Percentiles rank a stretch among this genome's conserved stretches.
Conservation (phyloP, 441 rosid genomes). For the Adansonia grandidieri region DNA sequence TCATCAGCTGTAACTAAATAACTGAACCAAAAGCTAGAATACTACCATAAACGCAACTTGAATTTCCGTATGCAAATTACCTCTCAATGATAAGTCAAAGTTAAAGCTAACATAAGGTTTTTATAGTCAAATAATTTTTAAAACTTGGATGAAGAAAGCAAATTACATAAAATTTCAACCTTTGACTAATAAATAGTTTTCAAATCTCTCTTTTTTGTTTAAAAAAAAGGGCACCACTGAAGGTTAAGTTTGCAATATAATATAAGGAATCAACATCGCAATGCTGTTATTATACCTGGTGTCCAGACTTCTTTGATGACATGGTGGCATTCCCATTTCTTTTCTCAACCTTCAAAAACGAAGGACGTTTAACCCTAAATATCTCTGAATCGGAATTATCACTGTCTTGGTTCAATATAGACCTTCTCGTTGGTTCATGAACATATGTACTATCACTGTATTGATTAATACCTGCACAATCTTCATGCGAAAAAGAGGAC, state of each 20-base stretch:
- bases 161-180: neutral
- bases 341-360: constrained; percentile 64
- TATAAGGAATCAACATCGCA: neutral
- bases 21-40: neutral
- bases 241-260: neutral
- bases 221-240: neutral
- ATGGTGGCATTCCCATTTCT: constrained; percentile 44
- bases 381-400: constrained; percentile 86
- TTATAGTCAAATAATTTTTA: neutral
- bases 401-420: constrained; percentile 47
- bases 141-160: neutral
- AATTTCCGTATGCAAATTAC: neutral
- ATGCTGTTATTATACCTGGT: constrained; percentile 48
- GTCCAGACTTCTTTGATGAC: constrained; percentile 46
- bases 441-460: constrained; percentile 15
- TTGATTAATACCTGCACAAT: constrained; percentile 30
- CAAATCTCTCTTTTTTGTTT: neutral
- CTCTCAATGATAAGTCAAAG: neutral
- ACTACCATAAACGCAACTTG: neutral
- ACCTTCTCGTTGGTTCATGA: constrained; percentile 38
- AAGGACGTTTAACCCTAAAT: constrained; percentile 91
- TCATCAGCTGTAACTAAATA: neutral
- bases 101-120: neutral
- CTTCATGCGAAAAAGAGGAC: constrained; percentile 46
- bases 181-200: neutral